phyloP scores from a whole-genome alignment of 768 basidiomycete genomes.

The Naganishia friedmannii region DNA sequence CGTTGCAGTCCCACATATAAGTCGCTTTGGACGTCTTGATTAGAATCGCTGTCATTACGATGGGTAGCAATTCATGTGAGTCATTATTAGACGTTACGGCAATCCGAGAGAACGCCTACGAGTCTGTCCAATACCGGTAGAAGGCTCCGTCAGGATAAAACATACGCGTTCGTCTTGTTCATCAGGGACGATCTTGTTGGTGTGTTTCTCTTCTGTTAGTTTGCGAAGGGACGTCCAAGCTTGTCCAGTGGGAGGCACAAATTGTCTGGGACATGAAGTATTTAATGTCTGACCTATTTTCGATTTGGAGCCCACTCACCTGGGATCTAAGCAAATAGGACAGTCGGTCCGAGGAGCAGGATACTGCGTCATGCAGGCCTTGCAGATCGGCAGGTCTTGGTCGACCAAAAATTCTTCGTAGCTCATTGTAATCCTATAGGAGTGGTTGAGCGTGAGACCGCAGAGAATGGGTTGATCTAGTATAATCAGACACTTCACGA shows the following conservation, averaged over 20 bases:
- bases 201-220: constrained; percentile 31
- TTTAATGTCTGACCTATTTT: neutral
- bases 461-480: neutral
- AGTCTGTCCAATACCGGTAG: constrained; percentile 48
- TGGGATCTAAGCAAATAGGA: constrained; percentile 29
- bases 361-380: constrained; percentile 49
- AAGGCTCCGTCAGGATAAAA: constrained; percentile 42
- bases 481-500: neutral
- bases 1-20: constrained; percentile 51
- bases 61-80: neutral
- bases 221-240: constrained; percentile 42
- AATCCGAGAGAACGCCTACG: constrained; percentile 34
- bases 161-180: constrained; percentile 41
- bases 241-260: constrained; percentile 43
- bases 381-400: constrained; percentile 44
- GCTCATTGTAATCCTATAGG: neutral
- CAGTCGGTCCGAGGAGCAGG: constrained; percentile 30
- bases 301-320: neutral
- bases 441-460: too few species aligned
- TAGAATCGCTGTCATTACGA: constrained; percentile 40
- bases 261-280: constrained; percentile 39
- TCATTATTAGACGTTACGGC: neutral
- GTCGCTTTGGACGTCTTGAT: constrained; percentile 43
- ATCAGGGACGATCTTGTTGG: constrained; percentile 38
- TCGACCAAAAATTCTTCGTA: constrained; percentile 32